Percentiles rank a stretch among this genome's conserved stretches.
Evolutionary conservation across 2,329 filamentous ascomycete species (phyloP).

Genomic region (Pseudogymnoascus sp.): DNA sequence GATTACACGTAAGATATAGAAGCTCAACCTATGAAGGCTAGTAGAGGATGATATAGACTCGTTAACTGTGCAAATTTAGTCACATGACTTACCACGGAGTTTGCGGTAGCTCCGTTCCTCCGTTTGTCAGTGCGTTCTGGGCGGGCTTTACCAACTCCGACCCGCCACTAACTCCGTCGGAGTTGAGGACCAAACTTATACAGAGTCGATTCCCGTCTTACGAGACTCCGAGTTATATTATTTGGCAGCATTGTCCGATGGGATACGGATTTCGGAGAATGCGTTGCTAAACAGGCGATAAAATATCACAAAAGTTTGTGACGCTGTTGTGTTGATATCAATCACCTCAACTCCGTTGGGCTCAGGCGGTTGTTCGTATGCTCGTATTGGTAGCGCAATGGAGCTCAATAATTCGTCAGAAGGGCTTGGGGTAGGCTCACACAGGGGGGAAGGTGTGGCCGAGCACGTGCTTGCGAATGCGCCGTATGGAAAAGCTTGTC

Average conservation of each 20-base stretch:
- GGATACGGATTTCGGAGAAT: neutral
- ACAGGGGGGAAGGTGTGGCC: slow-evolving; percentile 15
- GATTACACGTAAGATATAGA: neutral
- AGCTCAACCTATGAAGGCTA: neutral
- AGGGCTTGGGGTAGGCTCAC: neutral
- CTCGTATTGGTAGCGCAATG: neutral
- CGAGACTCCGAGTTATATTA: neutral
- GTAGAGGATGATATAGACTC: neutral
- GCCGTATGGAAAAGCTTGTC: slow-evolving; percentile 14
- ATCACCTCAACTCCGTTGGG: slow-evolving; percentile 1
- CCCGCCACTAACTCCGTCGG: neutral
- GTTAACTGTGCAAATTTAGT: neutral
- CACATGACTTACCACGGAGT: neutral
- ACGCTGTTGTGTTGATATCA: neutral
- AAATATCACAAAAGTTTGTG: neutral
- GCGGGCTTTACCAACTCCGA: neutral
- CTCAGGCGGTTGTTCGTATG: neutral
- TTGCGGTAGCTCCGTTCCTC: neutral
- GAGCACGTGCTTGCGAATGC: slow-evolving; percentile 11
- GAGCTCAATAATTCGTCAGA: slow-evolving; percentile 1
- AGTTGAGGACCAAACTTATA: slow-evolving; percentile 1
- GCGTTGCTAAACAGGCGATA: neutral
- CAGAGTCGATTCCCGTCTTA: slow-evolving; percentile 1
- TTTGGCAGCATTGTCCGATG: neutral
- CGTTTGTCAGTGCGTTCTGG: neutral